These are phyloP conservation scores for Apocynum venetum DNA, from an alignment of 257 asterid species.

Conservation along the genomic window DNA sequence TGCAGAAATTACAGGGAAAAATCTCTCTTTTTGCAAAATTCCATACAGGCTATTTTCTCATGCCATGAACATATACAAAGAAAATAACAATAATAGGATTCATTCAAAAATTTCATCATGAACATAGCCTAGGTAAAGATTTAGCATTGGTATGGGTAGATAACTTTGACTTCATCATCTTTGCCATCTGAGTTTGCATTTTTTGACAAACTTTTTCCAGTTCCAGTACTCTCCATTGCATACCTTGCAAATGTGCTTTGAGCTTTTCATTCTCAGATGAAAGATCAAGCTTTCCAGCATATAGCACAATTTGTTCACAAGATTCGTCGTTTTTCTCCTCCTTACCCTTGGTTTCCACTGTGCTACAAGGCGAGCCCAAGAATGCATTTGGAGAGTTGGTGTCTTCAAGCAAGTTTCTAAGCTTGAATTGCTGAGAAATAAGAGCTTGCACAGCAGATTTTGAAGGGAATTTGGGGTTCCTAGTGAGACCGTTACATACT, in stretches of 20 bases:
- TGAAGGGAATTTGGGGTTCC: conserved; percentile 60
- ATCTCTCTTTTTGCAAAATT: conserved; percentile 11
- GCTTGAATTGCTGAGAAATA: conserved; percentile 53
- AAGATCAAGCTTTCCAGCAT: conserved; percentile 53
- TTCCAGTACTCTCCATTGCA: conserved; percentile 85
- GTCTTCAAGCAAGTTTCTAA: conserved; percentile 61
- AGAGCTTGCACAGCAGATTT: conserved; percentile 57
- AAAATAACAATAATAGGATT: conserved; percentile 9
- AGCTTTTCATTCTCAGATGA: conserved; percentile 62
- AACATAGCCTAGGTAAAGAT: conserved; percentile 73
- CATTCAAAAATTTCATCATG: conserved; percentile 31
- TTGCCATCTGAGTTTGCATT: conserved; percentile 72
- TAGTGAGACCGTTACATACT: conserved; percentile 51
- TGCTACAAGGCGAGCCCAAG: conserved; percentile 18
- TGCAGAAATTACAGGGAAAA: conserved; percentile 14
- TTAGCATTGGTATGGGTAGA: conserved; percentile 42
- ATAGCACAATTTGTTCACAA: conserved; percentile 63
- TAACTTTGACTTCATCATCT: conserved; percentile 65
- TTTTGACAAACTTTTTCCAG: conserved; percentile 66
- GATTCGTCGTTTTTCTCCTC: conserved; percentile 26
- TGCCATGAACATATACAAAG: conserved; percentile 31
- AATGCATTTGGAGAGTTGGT: conserved; percentile 24
- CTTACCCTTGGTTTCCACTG: conserved; percentile 11
- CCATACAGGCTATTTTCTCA: conserved; percentile 17
- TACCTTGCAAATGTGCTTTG: conserved; percentile 70